Evolutionary conservation across 140 eudicot species (phyloP).

Genomic region (Senecio squalidus): DNA sequence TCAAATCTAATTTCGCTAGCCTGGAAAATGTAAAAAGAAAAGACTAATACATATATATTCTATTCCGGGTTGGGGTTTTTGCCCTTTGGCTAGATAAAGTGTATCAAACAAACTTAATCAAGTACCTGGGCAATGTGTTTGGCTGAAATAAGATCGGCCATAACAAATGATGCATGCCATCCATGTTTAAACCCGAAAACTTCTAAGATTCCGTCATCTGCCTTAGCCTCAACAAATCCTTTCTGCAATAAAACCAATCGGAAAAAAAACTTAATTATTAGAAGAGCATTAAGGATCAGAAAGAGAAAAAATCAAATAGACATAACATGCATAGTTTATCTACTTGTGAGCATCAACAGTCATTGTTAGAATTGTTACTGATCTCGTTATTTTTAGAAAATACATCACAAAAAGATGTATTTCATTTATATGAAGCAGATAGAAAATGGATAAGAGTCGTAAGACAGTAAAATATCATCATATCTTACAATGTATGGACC

Average conservation of each 20-base stretch:
- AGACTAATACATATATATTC: not conserved
- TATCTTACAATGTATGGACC: not conserved
- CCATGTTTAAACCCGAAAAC: slow-evolving; percentile 92
- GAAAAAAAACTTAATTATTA: too few species aligned
- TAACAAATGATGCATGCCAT: slow-evolving; percentile 99
- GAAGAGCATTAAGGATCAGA: not conserved
- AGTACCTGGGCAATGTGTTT: slow-evolving; percentile 93
- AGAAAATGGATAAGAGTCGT: not conserved
- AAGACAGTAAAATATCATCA: too few species aligned
- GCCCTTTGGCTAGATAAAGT: not conserved
- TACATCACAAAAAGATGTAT: not conserved
- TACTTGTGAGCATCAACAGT: not conserved
- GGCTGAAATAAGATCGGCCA: slow-evolving; percentile 89
- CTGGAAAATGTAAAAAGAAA: slow-evolving; percentile 26
- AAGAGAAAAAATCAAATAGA: not conserved
- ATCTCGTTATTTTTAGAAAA: not conserved
- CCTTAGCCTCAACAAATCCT: slow-evolving; percentile 93
- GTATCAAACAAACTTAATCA: not conserved
- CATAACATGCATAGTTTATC: not conserved
- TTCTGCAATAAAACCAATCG: too few species aligned
- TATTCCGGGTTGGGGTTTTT: not conserved
- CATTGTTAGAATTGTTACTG: not conserved
- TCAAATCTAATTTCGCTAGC: slow-evolving; percentile 77
- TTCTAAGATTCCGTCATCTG: slow-evolving; percentile 85
- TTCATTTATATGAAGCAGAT: not conserved